Evolutionary conservation across 139 green algal genomes (phyloP), one percentile per base, ranked within the genome.

Genomic region (Chlorella sorokiniana): DNA sequence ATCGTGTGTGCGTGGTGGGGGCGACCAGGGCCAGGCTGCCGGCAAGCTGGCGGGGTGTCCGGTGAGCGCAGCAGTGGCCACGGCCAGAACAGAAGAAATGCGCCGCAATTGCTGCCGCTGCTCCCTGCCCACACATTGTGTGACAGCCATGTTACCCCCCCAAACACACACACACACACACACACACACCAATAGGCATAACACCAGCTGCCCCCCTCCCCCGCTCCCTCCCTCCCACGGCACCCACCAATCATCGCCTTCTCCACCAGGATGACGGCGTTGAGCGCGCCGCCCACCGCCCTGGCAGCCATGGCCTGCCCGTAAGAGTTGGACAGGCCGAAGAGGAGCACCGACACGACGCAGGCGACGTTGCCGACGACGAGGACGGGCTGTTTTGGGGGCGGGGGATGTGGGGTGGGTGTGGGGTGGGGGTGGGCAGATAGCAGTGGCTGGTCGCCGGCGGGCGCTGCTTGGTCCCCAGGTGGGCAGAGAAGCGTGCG

Each of bases 221-320:
- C n/a, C n/a, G n/a, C n/a, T n/a, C n/a, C n/a, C n/a, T n/a, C n/a
- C n/a, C n/a, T n/a, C n/a, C n/a, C n/a, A n/a, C n/a, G n/a, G 0
- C 18, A 67, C 62, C 90, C 86, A 29, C 83, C 88, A 31, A 91
- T 83, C 64, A 91, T 91, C 16, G 86, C 76, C 80, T 91, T 91
- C 40, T 82, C 65, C 54, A 76, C 81, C 5, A 83, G 89, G 22
- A 96, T 89, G 67, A 94, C 91, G 42, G 83, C 90, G 61, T 95
- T 96, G 78, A 94, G 82, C 33, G 90, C 71, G 18, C 92, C 92
- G 18, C 85, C 89, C 33, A 88, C 83, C 1, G 83, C 52, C 0
- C 92, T 74, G 0, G 86, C 76, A 5, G 77, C 48, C 29, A 87
- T 20, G 3, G 92, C 92, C 33, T 65, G 42, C 16, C 11, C 41